Conservation (phyloP, 257 asterid genomes). For the Salvia hispanica region DNA sequence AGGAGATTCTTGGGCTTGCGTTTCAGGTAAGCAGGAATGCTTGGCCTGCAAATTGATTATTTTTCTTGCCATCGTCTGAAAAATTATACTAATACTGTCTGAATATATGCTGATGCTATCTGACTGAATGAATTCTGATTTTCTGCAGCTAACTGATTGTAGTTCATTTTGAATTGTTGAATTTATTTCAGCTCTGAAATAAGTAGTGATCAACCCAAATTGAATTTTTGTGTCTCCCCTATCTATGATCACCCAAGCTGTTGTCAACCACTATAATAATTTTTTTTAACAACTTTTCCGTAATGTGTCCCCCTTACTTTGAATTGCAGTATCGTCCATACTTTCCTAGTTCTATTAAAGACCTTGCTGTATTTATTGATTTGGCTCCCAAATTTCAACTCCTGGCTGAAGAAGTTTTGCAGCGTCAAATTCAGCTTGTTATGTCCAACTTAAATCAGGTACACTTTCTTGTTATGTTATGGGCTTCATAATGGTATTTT, state of each 20-base stretch:
- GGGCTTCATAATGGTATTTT: slow-evolving; percentile 17
- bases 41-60: slow-evolving; percentile 14
- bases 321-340: slow-evolving; percentile 79
- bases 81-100: background rate
- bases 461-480: slow-evolving; percentile 7
- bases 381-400: slow-evolving; percentile 89
- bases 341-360: slow-evolving; percentile 80
- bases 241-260: background rate
- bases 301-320: slow-evolving; percentile 26
- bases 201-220: background rate
- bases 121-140: background rate
- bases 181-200: background rate
- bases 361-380: slow-evolving; percentile 77
- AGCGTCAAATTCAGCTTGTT: slow-evolving; percentile 75
- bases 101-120: slow-evolving; percentile 1
- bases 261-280: background rate
- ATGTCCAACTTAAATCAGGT: slow-evolving; percentile 78
- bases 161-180: background rate
- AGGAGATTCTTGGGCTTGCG: slow-evolving; percentile 95
- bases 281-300: background rate
- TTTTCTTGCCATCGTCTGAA: slow-evolving; percentile 23
- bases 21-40: slow-evolving; percentile 66
- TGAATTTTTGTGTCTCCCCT: background rate
- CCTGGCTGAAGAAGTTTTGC: slow-evolving; percentile 81
- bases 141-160: background rate